A percentile compares a stretch with the other conserved stretches of the same genome.
Evolutionary conservation across 805 yeast genomes (phyloP).

Genomic region (Schwanniomyces sp.): DNA sequence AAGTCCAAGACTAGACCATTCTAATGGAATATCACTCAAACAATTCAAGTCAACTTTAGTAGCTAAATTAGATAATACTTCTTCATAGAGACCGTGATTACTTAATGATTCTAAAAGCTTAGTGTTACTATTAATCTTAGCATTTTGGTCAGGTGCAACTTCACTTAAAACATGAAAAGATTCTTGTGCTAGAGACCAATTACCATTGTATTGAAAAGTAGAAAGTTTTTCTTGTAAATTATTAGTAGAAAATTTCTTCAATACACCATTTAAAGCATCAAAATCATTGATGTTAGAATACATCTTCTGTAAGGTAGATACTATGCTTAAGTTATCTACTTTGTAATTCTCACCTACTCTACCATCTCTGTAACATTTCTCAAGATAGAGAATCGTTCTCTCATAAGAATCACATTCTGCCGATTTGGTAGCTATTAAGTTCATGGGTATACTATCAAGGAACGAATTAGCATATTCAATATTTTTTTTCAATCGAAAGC

Average conservation of each 20-base stretch:
- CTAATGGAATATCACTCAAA: conserved; percentile 38
- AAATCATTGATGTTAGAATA: conserved; percentile 86
- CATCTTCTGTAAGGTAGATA: conserved; percentile 64
- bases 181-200: conserved; percentile 85
- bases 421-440: conserved; percentile 72
- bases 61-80: conserved; percentile 54
- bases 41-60: conserved; percentile 23
- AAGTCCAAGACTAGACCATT: conserved; percentile 67
- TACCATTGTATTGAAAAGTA: conserved; percentile 80
- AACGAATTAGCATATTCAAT: conserved; percentile 42
- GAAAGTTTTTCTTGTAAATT: conserved; percentile 73
- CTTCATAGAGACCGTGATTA: conserved; percentile 74
- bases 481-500: conserved; percentile 23
- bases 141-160: conserved; percentile 22
- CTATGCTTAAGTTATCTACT: conserved; percentile 38
- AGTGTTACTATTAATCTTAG: conserved; percentile 40
- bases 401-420: conserved; percentile 84
- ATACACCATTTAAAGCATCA: conserved; percentile 85
- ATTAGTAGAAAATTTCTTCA: conserved; percentile 68
- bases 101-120: conserved; percentile 69
- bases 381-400: conserved; percentile 81
- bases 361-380: conserved; percentile 60
- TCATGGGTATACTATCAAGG: conserved; percentile 59
- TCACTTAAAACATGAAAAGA: conserved; percentile 70
- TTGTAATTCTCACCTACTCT: conserved; percentile 18